Evolutionary conservation across 2,329 filamentous ascomycete genomes (phyloP).

Genomic region (Aspergillus tubingensis): DNA sequence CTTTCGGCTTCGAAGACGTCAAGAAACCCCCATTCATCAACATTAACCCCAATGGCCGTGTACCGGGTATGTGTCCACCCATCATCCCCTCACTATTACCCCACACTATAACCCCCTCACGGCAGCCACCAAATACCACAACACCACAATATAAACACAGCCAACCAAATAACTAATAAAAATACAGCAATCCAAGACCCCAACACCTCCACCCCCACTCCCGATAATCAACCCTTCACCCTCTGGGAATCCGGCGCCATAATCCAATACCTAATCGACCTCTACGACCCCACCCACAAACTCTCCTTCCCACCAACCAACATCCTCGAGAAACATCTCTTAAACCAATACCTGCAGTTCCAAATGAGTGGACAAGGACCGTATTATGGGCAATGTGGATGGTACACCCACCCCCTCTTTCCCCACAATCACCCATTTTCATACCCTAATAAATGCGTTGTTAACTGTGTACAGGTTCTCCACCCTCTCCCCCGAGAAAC

Average conservation of each 20-base stretch:
- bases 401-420: background rate
- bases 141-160: background rate
- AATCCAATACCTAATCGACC: slow-evolving; percentile 48
- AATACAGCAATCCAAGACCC: background rate
- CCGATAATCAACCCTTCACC: background rate
- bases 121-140: background rate
- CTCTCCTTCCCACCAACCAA: background rate
- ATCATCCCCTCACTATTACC: background rate
- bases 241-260: slow-evolving; percentile 47
- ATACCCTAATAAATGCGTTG: too few species aligned
- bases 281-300: slow-evolving; percentile 9
- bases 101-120: background rate
- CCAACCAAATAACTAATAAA: background rate
- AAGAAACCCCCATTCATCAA: background rate
- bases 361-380: slow-evolving; percentile 13
- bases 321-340: background rate
- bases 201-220: background rate
- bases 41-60: background rate
- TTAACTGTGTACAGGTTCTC: background rate
- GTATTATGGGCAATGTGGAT: slow-evolving; percentile 11
- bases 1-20: background rate
- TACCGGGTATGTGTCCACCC: background rate
- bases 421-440: background rate
- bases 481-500: background rate
- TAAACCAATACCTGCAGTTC: slow-evolving; percentile 12